These are phyloP conservation scores for Mucor circinelloides DNA, from an alignment of 371 early-diverging fungal species.

Conservation along the genomic window DNA sequence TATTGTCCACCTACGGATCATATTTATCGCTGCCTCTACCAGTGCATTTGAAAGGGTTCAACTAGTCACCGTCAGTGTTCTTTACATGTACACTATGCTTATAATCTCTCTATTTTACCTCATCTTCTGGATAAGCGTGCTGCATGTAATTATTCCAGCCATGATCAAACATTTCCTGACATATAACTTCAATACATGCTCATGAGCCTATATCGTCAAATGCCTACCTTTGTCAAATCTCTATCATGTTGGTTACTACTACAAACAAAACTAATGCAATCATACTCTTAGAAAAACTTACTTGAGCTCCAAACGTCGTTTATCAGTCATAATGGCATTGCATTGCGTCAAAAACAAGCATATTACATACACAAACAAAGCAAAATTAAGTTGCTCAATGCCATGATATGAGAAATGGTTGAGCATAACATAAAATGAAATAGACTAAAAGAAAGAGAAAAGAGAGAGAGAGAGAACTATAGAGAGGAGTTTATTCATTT, in stretches of 20 bases:
- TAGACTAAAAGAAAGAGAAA: not conserved
- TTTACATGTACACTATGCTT: no score
- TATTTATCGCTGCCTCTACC: conserved; percentile 79
- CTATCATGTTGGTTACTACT: conserved; percentile 13
- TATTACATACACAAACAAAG: not conserved
- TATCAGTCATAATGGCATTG: conserved; percentile 9
- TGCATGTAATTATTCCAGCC: conserved; percentile 85
- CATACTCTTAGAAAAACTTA: not conserved
- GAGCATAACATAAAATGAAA: not conserved
- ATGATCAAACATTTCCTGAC: conserved; percentile 85
- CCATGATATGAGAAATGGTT: not conserved
- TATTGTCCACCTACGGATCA: conserved; percentile 64
- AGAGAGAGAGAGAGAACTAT: no score
- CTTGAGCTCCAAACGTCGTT: conserved; percentile 21
- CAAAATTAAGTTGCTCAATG: conserved; percentile 1
- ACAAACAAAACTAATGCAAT: not conserved
- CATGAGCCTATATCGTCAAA: not conserved
- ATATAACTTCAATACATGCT: not conserved
- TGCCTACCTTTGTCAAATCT: conserved; percentile 34
- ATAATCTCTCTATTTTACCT: conserved; percentile 52
- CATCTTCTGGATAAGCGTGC: conserved; percentile 90
- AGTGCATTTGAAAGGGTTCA: conserved; percentile 83
- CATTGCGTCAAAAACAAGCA: not conserved
- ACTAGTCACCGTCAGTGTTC: conserved; percentile 28
- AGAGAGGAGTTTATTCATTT: no score